Evolutionary conservation across 2,329 filamentous ascomycete genomes (phyloP), one percentile per base, ranked within the genome.

Genomic region (Exophiala lecanii-corni): DNA sequence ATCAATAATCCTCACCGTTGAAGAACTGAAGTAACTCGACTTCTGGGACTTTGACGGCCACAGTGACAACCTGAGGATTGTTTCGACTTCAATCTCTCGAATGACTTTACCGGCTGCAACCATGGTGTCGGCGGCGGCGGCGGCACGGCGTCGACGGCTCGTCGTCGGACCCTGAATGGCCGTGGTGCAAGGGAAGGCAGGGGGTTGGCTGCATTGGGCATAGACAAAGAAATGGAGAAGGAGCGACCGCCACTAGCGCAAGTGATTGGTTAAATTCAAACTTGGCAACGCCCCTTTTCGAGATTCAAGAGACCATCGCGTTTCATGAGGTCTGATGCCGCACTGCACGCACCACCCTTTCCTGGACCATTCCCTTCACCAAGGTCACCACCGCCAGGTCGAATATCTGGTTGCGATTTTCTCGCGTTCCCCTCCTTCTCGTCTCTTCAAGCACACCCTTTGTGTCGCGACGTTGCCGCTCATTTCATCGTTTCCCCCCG

Each of bases 311-410:
- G 17, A 23, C 17, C 36, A 30, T 36, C 43, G 47, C 47, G 47
- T 49, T 49, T 49, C 47, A 46, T 45, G 17, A 9, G 19, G 12
- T n/a, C 26, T 17, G 25, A 31, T 13, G 12, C 10, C 9, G 17
- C 35, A 37, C 39, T 40, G 39, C 34, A 39, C 31, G 39, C 44
- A 59, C n/a, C 61, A 65, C 5, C 61, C 63, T 2, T 59, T 47
- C 3, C 49, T 56, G 2, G 68, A 67, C 44, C 51, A 69, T 15
- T 28, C 64, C 12, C 33, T 43, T 5, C 17, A 26, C 33, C 12
- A 17, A 9, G 6, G 4, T 5, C 17, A 26, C 33, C 12, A 17
- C 15, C 16, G 4, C 33, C 16, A 19, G 33, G 33, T n/a, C 17
- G 33, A 35, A 35, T 35, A 35, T 35, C 33, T 35, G 13, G 33